Base-by-base conservation (phyloP, 1,284 basidiomycete species). In the Rhizoctonia solani region DNA sequence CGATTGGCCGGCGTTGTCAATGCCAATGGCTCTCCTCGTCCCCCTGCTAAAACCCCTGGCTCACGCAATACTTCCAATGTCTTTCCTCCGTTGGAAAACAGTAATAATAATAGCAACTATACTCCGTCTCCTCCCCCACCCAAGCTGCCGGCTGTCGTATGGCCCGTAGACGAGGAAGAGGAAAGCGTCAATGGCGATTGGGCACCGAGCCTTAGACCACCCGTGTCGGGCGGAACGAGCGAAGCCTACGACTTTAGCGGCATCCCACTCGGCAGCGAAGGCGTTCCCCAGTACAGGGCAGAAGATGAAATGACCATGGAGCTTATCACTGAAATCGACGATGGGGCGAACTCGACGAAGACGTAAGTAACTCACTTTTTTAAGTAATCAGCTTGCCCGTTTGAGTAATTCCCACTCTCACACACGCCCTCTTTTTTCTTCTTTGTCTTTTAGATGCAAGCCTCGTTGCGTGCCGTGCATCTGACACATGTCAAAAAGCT, bases 241-340 rank as follows among this genome's bases (percentile, higher is more conserved):
- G 44, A 49, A 42, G 52, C 23, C 41, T 65, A 71, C 39, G 68
- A 54, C 16, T 42, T 39, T 8, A 55, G 50, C 14, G 52, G 42
- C 13, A 47, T 56, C 39, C 54, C 55, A 8, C 66, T 58, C 41
- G 54, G 66, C 9, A 52, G 66, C 14, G 54, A 50, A 34, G 37
- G 49, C 14, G 16, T 41, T 50, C 66, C 39, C 66, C 59, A 59
- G 69, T 68, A 23, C 71, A 69, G 73, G 79, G 25, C 49, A 4
- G 54, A 54, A 19, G 53, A 68, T 39, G 79, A 80, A 52, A 79
- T 80, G 76, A 79, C 79, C 29, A 75, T 88, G 68, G 88, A 90
- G 70, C 83, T 90, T 83, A 75, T 89, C 52, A 90, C 88, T 1
- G 88, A 89, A 67, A 76, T 82, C 1, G 81, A 84, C 46, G 87